Base-by-base conservation (phyloP, 2,329 filamentous ascomycete genomes). In the Pestalotiopsis sp. region DNA sequence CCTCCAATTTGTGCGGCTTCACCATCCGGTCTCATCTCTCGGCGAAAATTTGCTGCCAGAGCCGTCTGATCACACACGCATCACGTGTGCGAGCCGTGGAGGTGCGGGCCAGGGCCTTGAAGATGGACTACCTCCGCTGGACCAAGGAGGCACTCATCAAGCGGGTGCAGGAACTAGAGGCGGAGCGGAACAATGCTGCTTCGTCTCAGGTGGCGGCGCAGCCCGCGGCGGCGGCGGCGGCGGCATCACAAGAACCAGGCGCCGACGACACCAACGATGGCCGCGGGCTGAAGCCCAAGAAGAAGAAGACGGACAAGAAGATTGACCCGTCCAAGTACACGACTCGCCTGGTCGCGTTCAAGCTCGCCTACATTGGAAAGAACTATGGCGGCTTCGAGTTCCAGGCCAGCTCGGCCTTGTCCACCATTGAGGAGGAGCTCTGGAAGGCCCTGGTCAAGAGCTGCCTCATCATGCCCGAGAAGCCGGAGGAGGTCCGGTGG, bases 341-440 rank as follows among this genome's bases (percentile, higher is more conserved):
- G 45, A 97, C 94, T 1, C 90, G 96, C 61, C 90, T 92, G 70
- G 92, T 99, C 71, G 96, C 95, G 7, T 84, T 99, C 69, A 98
- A 98, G 80, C 90, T 99, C 71, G 95, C 96, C 52, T 99, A 99
- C 79, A 83, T 98, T 45, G 96, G 96, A 61, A 93, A 93, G 78
- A 88, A 89, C 67, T 99, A 98, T 80, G 95, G 96, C 80, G 96
- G 96, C 1, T 97, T 94, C 79, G 96, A 99, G 83, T 93, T 95
- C 80, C 91, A 95, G 76, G 86, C 87, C 69, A 90, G 90, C 73
- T 92, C 92, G 70, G 82, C 89, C 3, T 79, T 93, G 71, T 91
- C 95, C 4, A 95, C 94, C 0, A 92, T 99, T 71, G 96, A 99
- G 80, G 94, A 97, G 81, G 93, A 95, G 80, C 79, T 99, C 63